phyloP scores from a whole-genome alignment of 2,329 filamentous ascomycete species.

The Fusarium haematococcum region DNA sequence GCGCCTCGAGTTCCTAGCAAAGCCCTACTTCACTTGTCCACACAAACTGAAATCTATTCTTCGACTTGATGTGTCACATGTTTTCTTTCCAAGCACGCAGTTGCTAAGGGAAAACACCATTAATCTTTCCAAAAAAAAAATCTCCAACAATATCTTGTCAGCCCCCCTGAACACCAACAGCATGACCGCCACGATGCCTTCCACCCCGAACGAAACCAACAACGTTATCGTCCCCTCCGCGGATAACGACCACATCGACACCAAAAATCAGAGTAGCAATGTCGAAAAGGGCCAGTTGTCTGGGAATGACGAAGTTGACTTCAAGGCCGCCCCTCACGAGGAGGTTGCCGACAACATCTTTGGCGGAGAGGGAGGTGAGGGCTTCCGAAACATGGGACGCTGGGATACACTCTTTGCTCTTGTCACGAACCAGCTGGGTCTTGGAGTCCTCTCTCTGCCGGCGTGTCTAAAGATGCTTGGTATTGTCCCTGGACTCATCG shows the following conservation, averaged over 20 bases:
- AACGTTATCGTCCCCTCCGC: neutral
- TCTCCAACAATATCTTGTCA: neutral
- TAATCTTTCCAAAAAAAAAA: too few species aligned
- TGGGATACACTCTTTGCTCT: slow-evolving; percentile 26
- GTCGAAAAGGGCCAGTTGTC: neutral
- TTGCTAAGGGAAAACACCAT: neutral
- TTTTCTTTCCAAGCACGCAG: neutral
- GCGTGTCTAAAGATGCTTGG: slow-evolving; percentile 73
- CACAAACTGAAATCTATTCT: neutral
- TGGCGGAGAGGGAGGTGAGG: slow-evolving; percentile 14
- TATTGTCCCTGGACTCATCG: slow-evolving; percentile 72
- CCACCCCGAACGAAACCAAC: neutral
- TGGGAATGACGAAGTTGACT: neutral
- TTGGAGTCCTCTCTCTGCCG: slow-evolving; percentile 59
- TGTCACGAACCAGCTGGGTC: slow-evolving; percentile 34
- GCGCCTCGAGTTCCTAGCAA: neutral
- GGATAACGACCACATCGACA: neutral
- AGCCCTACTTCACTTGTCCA: neutral
- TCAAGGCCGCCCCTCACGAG: neutral
- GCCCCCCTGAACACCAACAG: neutral
- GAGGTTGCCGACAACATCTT: slow-evolving; percentile 6
- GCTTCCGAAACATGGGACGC: slow-evolving; percentile 28
- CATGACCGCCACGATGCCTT: neutral
- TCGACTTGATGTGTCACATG: neutral
- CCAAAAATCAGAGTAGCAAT: neutral